Percentiles rank a stretch among this genome's conserved stretches.
Evolutionary conservation across 106 monocot species (phyloP).

Genomic region (Posidonia australis): DNA sequence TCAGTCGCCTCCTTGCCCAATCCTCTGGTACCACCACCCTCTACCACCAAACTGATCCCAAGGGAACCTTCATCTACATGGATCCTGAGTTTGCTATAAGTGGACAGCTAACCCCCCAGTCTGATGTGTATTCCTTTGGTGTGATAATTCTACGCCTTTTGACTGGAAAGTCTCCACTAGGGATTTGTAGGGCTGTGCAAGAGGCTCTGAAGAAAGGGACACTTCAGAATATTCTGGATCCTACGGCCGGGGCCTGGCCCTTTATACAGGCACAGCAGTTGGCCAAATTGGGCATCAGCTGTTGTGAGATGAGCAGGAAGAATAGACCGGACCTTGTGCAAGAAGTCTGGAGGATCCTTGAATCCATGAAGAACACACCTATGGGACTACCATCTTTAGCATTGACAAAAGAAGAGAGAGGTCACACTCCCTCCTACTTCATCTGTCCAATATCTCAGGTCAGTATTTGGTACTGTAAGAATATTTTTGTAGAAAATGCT

Average conservation of each 20-base stretch:
- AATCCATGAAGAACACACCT: constrained; percentile 7
- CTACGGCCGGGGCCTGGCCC: constrained; percentile 27
- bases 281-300: constrained; percentile 16
- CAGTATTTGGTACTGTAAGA: background rate
- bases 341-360: constrained; percentile 11
- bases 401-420: background rate
- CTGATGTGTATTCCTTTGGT: constrained; percentile 29
- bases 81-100: constrained; percentile 24
- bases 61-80: constrained; percentile 20
- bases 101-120: constrained; percentile 12
- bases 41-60: constrained; percentile 15
- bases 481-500: no score
- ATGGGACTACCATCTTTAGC: background rate
- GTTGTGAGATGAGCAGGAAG: constrained; percentile 19
- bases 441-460: constrained; percentile 26
- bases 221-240: constrained; percentile 15
- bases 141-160: constrained; percentile 23
- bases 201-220: constrained; percentile 19
- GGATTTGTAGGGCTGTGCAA: constrained; percentile 19
- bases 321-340: constrained; percentile 13
- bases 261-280: constrained; percentile 16
- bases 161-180: constrained; percentile 12
- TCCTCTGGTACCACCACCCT: constrained; percentile 8
- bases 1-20: constrained; percentile 4
- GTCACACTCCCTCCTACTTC: constrained; percentile 9